Conservation (phyloP, 139 green algal genomes). For the Chlorella sp. region DNA sequence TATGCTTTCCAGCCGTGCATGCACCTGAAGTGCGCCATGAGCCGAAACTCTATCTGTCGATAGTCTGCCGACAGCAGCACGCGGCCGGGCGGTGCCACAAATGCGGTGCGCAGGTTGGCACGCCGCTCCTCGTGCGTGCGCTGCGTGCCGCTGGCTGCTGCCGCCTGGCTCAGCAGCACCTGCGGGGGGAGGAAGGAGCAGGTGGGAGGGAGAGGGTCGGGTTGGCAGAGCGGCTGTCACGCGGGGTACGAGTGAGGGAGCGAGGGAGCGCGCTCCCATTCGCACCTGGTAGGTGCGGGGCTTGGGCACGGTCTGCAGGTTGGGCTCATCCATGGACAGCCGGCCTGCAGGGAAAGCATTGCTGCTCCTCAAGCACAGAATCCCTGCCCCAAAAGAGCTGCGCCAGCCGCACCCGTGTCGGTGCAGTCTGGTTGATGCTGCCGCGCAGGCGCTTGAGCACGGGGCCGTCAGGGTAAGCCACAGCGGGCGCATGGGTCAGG, state of each 20-base stretch:
- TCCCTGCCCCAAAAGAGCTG: neutral
- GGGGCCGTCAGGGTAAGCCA: constrained; percentile 3
- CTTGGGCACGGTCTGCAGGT: constrained; percentile 73
- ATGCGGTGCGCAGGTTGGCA: constrained; percentile 32
- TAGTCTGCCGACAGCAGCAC: constrained; percentile 78
- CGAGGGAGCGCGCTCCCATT: too few relatives aligned
- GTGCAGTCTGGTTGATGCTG: constrained; percentile 74
- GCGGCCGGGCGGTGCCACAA: constrained; percentile 40
- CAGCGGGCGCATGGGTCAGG: neutral
- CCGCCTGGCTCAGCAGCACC: too few relatives aligned
- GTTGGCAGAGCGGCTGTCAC: neutral
- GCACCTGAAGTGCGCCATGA: constrained; percentile 89
- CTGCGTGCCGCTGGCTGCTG: too few relatives aligned
- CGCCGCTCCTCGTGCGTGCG: too few relatives aligned
- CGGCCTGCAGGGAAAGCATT: constrained; percentile 64
- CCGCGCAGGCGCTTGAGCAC: constrained; percentile 59
- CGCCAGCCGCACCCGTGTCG: constrained; percentile 51
- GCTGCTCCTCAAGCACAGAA: neutral
- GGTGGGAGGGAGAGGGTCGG: neutral
- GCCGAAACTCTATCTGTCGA: constrained; percentile 84
- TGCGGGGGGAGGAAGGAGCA: too few relatives aligned
- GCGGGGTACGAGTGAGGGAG: neutral
- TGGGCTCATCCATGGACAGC: constrained; percentile 81
- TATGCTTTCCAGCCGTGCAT: too few relatives aligned
- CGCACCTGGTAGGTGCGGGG: constrained; percentile 30